Base-by-base conservation (phyloP, 2,329 filamentous ascomycete genomes). In the Lachnellula suecica region DNA sequence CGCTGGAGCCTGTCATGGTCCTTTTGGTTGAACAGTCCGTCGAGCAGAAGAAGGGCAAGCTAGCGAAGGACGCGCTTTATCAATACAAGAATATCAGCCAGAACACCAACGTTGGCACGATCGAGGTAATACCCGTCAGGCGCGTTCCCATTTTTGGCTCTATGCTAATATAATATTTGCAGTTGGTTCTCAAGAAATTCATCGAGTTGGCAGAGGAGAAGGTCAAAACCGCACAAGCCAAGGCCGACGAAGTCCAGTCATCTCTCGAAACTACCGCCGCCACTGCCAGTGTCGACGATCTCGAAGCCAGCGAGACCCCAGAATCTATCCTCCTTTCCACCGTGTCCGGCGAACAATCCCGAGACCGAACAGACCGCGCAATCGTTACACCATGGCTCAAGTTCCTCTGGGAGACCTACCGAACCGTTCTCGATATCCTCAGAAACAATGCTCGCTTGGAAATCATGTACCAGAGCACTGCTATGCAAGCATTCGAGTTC, bases 11-110 rank as follows among this genome's bases (percentile, higher is more conserved):
- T 62, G 93, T 99, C 63, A 97, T 99, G 92, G 82, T 97, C 74
- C 87, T 97, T 63, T 87, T 99, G 70, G 93, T 99, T 68, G 91
- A 97, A 75, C 84, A 97, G 54, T 96, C 89, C 63, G 94, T 99
- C 68, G 93, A 97, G 69, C 85, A 97, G 67, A 91, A 94, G 77
- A 99, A 97, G 78, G 94, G 94, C 66, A 99, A 99, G 76, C 83
- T 94, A 56, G 94, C 93, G 73, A 99, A 99, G 82, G 94, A 99
- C 77, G 94, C 94, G 57, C 82, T 99, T 44, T 99, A 97, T 74
- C 94, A 97, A 74, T 99, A 99, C 83, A 99, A 99, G 82, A 99
- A 99, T 74, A 97, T 97, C 63, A 93, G 92, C 51, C 94, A 99
- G 74, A 99, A 99, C 78, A 96, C 93, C 65, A 97, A 97, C 71